A percentile compares a stretch with the other conserved stretches of the same genome.
Evolutionary conservation across 176 grass and related monocot genomes (phyloP).

Genomic region (Triticum urartu): DNA sequence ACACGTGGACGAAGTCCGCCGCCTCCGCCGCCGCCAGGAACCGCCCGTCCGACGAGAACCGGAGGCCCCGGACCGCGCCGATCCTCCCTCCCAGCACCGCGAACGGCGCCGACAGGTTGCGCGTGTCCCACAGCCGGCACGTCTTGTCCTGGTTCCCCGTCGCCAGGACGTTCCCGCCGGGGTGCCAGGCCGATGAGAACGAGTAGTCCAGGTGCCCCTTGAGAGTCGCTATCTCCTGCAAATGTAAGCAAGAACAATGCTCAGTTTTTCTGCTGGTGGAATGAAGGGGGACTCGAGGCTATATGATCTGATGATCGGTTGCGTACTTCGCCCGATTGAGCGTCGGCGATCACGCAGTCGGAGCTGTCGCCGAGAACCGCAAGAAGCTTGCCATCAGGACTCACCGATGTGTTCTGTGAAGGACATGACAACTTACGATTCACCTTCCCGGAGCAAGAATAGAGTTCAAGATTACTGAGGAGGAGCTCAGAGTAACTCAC

Average conservation of each 20-base stretch:
- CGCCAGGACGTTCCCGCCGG: constrained; percentile 35
- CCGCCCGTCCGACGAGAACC: constrained; percentile 62
- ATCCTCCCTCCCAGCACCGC: constrained; percentile 61
- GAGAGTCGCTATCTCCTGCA: constrained; percentile 52
- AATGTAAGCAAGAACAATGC: background rate
- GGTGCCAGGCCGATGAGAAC: constrained; percentile 76
- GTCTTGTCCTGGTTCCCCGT: constrained; percentile 86
- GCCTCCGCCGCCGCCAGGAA: constrained; percentile 72
- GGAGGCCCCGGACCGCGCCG: constrained; percentile 52
- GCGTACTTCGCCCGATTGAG: constrained; percentile 63
- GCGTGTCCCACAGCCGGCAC: constrained; percentile 72
- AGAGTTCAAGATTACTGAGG: background rate
- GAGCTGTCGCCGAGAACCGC: constrained; percentile 69
- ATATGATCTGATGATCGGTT: background rate
- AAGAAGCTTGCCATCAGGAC: constrained; percentile 66
- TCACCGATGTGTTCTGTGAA: constrained; percentile 51
- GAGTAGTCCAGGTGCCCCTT: constrained; percentile 74
- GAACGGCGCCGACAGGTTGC: constrained; percentile 52
- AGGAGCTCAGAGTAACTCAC: constrained; percentile 29
- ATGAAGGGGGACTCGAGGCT: background rate
- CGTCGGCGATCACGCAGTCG: constrained; percentile 58
- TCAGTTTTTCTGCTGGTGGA: background rate
- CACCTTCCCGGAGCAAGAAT: background rate
- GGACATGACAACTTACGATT: background rate
- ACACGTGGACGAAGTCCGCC: constrained; percentile 67